Evolutionary conservation across 352 stramenopile genomes (phyloP), one percentile per base, ranked within the genome.

Genomic region (Blastocystis sp.): DNA sequence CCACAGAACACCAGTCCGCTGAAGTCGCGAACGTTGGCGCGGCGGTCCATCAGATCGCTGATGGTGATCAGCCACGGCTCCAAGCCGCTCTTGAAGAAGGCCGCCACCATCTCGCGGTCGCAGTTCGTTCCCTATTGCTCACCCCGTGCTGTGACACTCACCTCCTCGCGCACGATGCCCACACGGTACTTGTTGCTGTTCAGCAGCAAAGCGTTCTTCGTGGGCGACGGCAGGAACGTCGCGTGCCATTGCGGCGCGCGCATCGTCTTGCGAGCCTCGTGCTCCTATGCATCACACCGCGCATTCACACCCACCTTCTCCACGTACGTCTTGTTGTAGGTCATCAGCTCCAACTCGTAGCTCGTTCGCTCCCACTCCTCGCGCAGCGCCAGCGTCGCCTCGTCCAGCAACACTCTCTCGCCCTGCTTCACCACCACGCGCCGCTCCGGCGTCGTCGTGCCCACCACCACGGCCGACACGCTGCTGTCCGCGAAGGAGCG

Each of bases 341-440:
- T 67, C 23, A 84, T 38, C 61, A 69, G 43, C 34, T 62, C 53
- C 4, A 84, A 1, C 53, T 67, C 56, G 89, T 98, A 99, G 88
- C 94, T 98, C n/a, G 96, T 99, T 7, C 94, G 93, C 89, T 99
- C 97, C 96, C 96, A 99, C 77, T 97, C 92, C 89, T 98, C 94
- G 76, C 96, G 93, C 60, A 99, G 91, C 74, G 93, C 91, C 9
- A 92, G 90, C 82, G 93, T 94, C 71, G 92, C 90, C 45, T 94
- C 93, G 19, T 69, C 53, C 11, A 84, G n/a, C 56, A 84, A 23
- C 59, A 84, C 45, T n/a, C 4, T 14, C 23, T 84, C 74, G 41
- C 34, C 60, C 28, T 84, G 74, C n/a, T 28, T n/a, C n/a, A 76
- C 66, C 23, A 38, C 53, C 41, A 76, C 66, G 28, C 28, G 66